Percentiles rank a stretch among this genome's conserved stretches.
Evolutionary conservation across 2,329 filamentous ascomycete genomes (phyloP).

Genomic region (Scedosporium boydii): DNA sequence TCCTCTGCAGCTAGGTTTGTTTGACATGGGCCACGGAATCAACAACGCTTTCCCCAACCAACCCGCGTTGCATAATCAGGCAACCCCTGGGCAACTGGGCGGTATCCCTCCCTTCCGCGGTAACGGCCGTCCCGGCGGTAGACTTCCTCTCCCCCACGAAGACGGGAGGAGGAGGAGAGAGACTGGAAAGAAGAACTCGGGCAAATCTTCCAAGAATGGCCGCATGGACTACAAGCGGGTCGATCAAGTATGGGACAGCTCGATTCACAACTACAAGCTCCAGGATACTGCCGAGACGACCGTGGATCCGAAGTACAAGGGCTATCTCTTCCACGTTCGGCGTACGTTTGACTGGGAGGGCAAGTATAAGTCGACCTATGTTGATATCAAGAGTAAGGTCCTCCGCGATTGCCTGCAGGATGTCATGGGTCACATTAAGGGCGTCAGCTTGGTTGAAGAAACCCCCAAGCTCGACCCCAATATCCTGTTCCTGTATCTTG

Average conservation of each 20-base stretch:
- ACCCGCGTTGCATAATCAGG: neutral
- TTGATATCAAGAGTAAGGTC: constrained; percentile 79
- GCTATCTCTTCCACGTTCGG: constrained; percentile 75
- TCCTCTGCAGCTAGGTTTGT: neutral
- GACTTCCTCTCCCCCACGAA: neutral
- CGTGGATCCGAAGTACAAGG: constrained; percentile 53
- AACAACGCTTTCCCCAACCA: neutral
- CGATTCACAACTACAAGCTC: constrained; percentile 41
- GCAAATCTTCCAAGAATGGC: neutral
- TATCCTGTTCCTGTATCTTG: constrained; percentile 65
- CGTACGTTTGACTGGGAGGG: constrained; percentile 78
- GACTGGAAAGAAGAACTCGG: neutral
- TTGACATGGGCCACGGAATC: neutral
- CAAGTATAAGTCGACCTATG: constrained; percentile 60
- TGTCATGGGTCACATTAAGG: constrained; percentile 24
- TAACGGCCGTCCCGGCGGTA: neutral
- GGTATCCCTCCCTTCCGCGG: neutral
- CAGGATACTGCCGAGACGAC: constrained; percentile 41
- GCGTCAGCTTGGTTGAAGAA: constrained; percentile 72
- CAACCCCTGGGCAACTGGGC: neutral
- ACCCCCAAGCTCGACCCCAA: constrained; percentile 65
- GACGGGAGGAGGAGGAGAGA: neutral
- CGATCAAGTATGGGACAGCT: constrained; percentile 44
- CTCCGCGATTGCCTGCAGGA: constrained; percentile 54
- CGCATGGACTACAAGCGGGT: constrained; percentile 24